These are phyloP conservation scores for Alternaria dauci DNA, from an alignment of 2,329 filamentous ascomycete genomes.

Conservation along the genomic window DNA sequence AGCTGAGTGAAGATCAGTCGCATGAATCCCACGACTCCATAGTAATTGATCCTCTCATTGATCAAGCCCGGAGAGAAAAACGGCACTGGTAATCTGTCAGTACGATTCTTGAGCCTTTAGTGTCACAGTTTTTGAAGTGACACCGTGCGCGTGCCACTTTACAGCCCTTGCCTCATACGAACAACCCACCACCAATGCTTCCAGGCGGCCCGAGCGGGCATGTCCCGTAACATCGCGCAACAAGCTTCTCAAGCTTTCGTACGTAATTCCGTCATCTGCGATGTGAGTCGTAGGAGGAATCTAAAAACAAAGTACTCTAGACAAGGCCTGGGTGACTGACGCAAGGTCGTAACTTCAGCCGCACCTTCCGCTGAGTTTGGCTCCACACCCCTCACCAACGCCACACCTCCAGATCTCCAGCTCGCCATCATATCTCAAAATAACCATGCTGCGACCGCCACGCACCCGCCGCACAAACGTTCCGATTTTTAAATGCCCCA, in stretches of 20 bases:
- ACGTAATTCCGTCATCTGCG: background rate
- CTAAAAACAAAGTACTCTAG: background rate
- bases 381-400: background rate
- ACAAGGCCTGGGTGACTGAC: background rate
- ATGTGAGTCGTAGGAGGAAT: background rate
- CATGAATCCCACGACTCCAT: background rate
- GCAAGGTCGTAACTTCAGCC: background rate
- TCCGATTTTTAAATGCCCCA: background rate
- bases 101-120: background rate
- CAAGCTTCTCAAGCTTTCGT: constrained; percentile 1
- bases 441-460: constrained; percentile 4
- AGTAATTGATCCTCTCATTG: background rate
- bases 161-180: background rate
- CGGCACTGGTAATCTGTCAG: background rate
- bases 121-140: background rate
- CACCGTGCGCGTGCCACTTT: background rate
- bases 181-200: background rate
- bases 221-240: background rate
- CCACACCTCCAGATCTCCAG: constrained; percentile 6
- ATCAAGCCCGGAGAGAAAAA: background rate
- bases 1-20: no score
- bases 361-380: background rate
- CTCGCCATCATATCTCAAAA: constrained; percentile 4
- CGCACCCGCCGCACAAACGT: background rate
- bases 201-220: background rate